Base-by-base conservation (phyloP, 495 filamentous ascomycete species). In the Glonium stellatum region DNA sequence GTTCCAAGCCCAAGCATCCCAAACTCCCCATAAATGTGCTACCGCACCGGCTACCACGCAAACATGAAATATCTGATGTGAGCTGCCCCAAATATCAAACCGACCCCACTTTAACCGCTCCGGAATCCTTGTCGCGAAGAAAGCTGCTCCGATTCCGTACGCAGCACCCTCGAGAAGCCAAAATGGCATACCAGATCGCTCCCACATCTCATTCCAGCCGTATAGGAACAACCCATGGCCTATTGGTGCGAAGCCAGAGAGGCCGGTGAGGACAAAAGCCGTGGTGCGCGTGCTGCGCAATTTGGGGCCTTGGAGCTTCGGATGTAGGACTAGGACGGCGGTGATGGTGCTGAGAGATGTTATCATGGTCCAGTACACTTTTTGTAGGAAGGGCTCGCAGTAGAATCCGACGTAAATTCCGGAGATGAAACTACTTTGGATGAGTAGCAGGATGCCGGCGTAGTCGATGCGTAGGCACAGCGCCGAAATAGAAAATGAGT, bases 401-500 rank as follows among this genome's bases (percentile, higher is more conserved):
- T 77, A 81, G 64, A 81, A 83, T 0, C 71, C 73, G 12, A 78
- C 66, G 50, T 78, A 80, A n/a, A 80, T 75, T 0, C 78, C 80
- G 0, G 77, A 78, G 6, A 78, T 53, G 55, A 82, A 79, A 31
- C 63, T 73, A 0, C 78, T 78, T 0, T 79, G 59, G 9, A 77
- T 81, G 27, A 78, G 63, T 1, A 73, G 23, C 5, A 81, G 66
- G 21, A 83, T 82, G 13, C 76, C 78, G 4, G 76, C 67, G 47
- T 75, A 77, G 52, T 83, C 79, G 1, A 80, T 23, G 1, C 75
- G 72, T 2, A 79, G 57, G 66, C 75, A 81, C 0, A 77, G 37
- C 4, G 74, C 62, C 6, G 72, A 70, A 10, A 77, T 67, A 12
- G 61, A 18, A 4, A 57, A 47, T 0, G 77, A 80, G 56, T 82